Base-by-base conservation (phyloP, 345 rosid species). In the Dimocarpus longan region DNA sequence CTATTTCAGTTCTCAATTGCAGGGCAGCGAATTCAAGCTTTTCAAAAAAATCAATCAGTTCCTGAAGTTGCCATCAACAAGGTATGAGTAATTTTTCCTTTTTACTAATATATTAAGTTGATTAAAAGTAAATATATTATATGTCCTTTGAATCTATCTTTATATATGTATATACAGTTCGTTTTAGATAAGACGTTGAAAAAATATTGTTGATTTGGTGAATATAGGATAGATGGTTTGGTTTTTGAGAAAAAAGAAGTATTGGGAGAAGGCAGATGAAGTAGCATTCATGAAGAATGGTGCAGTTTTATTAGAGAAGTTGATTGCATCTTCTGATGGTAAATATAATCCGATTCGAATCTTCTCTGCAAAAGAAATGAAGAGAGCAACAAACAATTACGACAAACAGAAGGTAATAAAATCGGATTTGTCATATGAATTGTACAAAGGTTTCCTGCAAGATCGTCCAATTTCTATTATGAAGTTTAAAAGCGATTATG, bases 401-500 rank as follows among this genome's bases (percentile, higher is more conserved):
- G 56, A 69, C 13, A 2, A 28, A 43, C 56, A 12, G 1, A 69
- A 44, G 0, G 18, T 44, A 43, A 12, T 39, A 40, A 39, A 0
- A 42, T 1, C 21, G 2, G 56, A 13, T 2, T 5, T 0, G 1
- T 6, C 0, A 3, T 68, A 70, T 19, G 2, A 0, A 50, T 54
- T 74, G 22, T 69, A 74, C 21, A 52, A 56, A 0, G 81, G 81
- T 43, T 28, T 52, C 56, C 28, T 82, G 5, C 16, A 69, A 12
- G 68, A 62, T 13, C 67, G 71, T 6, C 46, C 15, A 2, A 63
- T 82, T 50, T 13, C 44, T 32, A 39, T 74, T 39, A 50, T 62
- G 71, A 50, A 5, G n/a, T 26, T 62, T 32, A 32, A 32, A 32
- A 32, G 3, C 37, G 37, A 32, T 28, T 9, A 26, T 11, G 11